Percentiles rank a stretch among this genome's conserved stretches.
Conservation (phyloP, 768 basidiomycete species). For the Lentinula sp. region DNA sequence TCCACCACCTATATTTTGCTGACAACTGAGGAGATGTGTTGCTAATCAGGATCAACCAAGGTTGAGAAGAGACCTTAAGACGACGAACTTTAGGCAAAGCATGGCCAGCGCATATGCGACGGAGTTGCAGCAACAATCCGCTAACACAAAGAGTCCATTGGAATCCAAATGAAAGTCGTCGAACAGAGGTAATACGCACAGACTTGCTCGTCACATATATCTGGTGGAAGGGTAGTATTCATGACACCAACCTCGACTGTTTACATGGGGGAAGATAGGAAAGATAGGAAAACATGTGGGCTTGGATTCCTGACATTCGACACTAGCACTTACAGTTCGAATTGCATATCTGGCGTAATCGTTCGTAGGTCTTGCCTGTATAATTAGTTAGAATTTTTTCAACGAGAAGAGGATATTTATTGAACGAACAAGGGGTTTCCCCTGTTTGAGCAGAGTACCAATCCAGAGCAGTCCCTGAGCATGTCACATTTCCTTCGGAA, state of each 20-base stretch:
- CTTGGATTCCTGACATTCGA: not conserved
- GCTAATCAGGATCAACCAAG: not conserved
- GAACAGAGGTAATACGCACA: slow-evolving; percentile 4
- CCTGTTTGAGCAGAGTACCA: slow-evolving; percentile 20
- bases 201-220: slow-evolving; percentile 18
- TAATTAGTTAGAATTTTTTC: not conserved
- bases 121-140: slow-evolving; percentile 20
- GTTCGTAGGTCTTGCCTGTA: slow-evolving; percentile 18
- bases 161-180: not conserved
- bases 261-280: not conserved
- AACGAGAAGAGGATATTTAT: not conserved
- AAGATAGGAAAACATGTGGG: not conserved
- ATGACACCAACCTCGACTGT: slow-evolving; percentile 17
- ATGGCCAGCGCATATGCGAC: slow-evolving; percentile 19
- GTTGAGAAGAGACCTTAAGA: not conserved
- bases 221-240: slow-evolving; percentile 14
- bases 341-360: slow-evolving; percentile 20
- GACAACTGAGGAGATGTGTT: slow-evolving; percentile 11
- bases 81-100: slow-evolving; percentile 20
- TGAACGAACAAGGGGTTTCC: slow-evolving; percentile 19
- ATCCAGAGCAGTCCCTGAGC: slow-evolving; percentile 15
- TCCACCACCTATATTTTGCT: slow-evolving; percentile 13
- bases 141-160: slow-evolving; percentile 5
- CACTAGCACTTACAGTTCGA: slow-evolving; percentile 11
- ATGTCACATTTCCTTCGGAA: slow-evolving; percentile 12